Evolutionary conservation across 164 flowering plant species (phyloP), one percentile per base, ranked within the genome.

Genomic region (Tinospora cordifolia): DNA sequence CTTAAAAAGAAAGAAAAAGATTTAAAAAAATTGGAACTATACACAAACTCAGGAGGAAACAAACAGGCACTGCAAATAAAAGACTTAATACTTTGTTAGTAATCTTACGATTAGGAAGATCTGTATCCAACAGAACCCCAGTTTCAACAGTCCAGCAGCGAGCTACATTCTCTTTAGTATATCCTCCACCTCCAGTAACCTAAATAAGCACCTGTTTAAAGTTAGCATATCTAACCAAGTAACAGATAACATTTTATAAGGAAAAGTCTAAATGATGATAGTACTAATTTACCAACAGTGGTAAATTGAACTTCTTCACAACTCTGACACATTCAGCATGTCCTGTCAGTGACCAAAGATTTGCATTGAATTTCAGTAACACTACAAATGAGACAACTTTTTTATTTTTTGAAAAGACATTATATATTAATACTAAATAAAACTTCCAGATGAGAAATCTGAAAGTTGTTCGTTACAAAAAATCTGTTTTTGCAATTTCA

Each of bases 141-240:
- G 99, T 94, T 82, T 94, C 99, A 75, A 94, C 85, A 51, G 98
- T 79, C 98, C 99, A 94, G 81, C 99, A 94, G 36, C 99, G 83
- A 77, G 99, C 99, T 36, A 94, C 97, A 81, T 90, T 94, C 80
- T 94, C 98, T 79, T 94, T 94, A 19, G 98, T 94, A 78, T 92
- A 94, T 68, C 99, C 99, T 51, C 99, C 99, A 76, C 99, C 99
- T 72, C 99, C 99, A 74, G 98, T 92, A 63, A 94, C 99, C 99
- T 94, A 78, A 74, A 77, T 66, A 26, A 65, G 44, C 59, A 71
- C 24, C 60, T 54, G 60, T 0, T 8, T 51, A 3, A 54, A 54
- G 24, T 54, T 54, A n/a, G 24, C 24, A 3, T 8, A 25, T 19
- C 60, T 40, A 27, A n/a, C n/a, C n/a, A n/a, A n/a, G n/a, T n/a